Evolutionary conservation across 169 alveolate species (phyloP).

Genomic region (Eimeria acervulina): DNA sequence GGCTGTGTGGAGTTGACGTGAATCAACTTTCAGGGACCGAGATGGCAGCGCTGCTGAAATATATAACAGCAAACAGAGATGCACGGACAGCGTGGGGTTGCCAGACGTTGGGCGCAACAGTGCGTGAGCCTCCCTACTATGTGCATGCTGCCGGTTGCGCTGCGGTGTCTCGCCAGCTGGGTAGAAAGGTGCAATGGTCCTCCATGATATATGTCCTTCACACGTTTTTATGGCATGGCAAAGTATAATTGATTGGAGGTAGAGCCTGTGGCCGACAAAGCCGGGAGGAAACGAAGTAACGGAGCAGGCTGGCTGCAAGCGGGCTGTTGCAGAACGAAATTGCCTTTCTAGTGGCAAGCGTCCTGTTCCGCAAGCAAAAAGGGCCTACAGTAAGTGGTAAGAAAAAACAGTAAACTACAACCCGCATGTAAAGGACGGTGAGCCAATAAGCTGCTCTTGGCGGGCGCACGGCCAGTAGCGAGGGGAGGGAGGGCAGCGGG

Average conservation of each 20-base stretch:
- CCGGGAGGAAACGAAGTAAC: constrained; percentile 65
- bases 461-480: constrained; percentile 79
- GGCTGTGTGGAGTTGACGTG: constrained; percentile 25
- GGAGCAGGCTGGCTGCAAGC: constrained; percentile 75
- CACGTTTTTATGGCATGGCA: constrained; percentile 44
- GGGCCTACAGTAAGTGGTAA: constrained; percentile 58
- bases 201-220: constrained; percentile 57
- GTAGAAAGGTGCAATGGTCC: constrained; percentile 73
- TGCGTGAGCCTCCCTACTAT: constrained; percentile 64
- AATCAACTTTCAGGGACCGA: constrained; percentile 49
- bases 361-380: constrained; percentile 60
- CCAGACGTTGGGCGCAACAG: constrained; percentile 63
- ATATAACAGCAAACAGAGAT: constrained; percentile 48
- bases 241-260: constrained; percentile 41
- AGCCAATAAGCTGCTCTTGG: constrained; percentile 32
- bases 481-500: constrained; percentile 81
- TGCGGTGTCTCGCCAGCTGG: constrained; percentile 72
- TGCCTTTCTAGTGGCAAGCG: constrained; percentile 52
- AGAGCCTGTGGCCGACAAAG: constrained; percentile 60
- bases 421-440: constrained; percentile 68
- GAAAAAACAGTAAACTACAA: constrained; percentile 64
- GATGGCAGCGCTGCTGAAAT: constrained; percentile 41
- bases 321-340: constrained; percentile 69
- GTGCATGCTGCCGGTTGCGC: constrained; percentile 80
- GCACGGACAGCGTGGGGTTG: constrained; percentile 61